Evolutionary conservation across 805 yeast genomes (phyloP), one percentile per base, ranked within the genome.

Genomic region (Wickerhamiella cacticola): DNA sequence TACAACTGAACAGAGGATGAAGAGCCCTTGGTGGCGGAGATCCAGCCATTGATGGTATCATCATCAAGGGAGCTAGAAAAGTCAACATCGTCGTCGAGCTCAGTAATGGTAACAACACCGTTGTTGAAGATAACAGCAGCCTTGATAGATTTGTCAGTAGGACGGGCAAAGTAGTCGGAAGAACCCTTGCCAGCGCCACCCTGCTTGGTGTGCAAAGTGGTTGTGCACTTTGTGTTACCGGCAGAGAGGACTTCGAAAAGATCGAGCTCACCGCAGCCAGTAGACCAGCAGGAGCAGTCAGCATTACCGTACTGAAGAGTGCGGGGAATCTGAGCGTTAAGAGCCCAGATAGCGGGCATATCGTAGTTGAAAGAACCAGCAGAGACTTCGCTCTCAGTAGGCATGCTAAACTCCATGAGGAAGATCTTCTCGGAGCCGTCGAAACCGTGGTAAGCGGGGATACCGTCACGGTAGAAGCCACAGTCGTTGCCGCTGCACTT

Each of bases 261-360:
- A 69, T 92, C 98, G 60, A 92, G 73, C 73, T 92, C 98, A 71
- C 98, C 98, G 71, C 98, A 92, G 53, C 97, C 97, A 48, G 94
- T 74, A 47, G 75, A 59, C 98, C 98, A 92, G 76, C 98, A 92
- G 31, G 96, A 86, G 73, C 97, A 92, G 18, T 75, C 63, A 22
- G 79, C 64, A 52, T 71, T 70, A 65, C 96, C 96, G 69, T 92
- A 92, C 71, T 92, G 97, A 61, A 80, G 69, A 56, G 96, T 88
- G 75, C 98, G 85, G 69, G 98, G 96, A 62, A 88, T 80, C 73
- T 84, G 83, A 53, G 95, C 95, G 66, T 88, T 88, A 65, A 88
- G 77, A 66, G 88, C 71, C 97, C 97, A 88, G 59, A 88, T 75
- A 53, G 98, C 97, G 56, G 98, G 98, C 97, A 92, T 89, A 67